Conservation (phyloP, 1,139 yeast genomes). For the Blastobotrys aristatus region DNA sequence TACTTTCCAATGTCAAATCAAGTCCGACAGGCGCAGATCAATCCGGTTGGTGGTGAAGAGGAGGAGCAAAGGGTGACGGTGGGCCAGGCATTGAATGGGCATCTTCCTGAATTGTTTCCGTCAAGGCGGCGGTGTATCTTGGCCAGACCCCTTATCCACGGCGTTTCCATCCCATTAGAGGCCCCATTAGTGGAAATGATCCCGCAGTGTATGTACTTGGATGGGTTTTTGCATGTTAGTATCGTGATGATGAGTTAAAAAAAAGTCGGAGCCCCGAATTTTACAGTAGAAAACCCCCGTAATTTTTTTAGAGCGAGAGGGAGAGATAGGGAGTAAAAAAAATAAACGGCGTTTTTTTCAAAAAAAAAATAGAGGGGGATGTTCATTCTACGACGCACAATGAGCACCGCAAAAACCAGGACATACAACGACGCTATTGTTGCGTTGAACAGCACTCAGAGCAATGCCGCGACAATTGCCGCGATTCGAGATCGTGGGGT, state of each 20-base stretch:
- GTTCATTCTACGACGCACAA: background rate
- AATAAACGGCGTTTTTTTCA: background rate
- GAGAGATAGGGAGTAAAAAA: too few relatives aligned
- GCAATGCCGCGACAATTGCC: slow-evolving; percentile 85
- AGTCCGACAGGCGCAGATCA: slow-evolving; percentile 47
- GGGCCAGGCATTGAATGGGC: slow-evolving; percentile 39
- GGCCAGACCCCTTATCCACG: slow-evolving; percentile 56
- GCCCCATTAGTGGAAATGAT: slow-evolving; percentile 51
- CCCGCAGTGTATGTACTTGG: slow-evolving; percentile 53
- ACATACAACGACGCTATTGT: slow-evolving; percentile 52
- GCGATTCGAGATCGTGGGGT: slow-evolving; percentile 59
- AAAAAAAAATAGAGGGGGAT: background rate
- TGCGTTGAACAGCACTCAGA: slow-evolving; percentile 81
- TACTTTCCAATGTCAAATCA: slow-evolving; percentile 47
- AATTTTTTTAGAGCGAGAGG: background rate
- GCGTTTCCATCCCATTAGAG: slow-evolving; percentile 48
- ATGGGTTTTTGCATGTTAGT: slow-evolving; percentile 69
- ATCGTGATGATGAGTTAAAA: slow-evolving; percentile 36
- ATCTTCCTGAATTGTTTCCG: slow-evolving; percentile 45
- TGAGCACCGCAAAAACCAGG: slow-evolving; percentile 13
- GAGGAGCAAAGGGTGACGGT: slow-evolving; percentile 33
- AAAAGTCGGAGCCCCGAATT: too few relatives aligned
- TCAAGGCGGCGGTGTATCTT: slow-evolving; percentile 33
- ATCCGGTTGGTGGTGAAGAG: slow-evolving; percentile 25
- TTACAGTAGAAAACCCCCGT: too few relatives aligned